Conservation (phyloP, 2,329 filamentous ascomycete genomes). For the Xylaria hypoxylon region DNA sequence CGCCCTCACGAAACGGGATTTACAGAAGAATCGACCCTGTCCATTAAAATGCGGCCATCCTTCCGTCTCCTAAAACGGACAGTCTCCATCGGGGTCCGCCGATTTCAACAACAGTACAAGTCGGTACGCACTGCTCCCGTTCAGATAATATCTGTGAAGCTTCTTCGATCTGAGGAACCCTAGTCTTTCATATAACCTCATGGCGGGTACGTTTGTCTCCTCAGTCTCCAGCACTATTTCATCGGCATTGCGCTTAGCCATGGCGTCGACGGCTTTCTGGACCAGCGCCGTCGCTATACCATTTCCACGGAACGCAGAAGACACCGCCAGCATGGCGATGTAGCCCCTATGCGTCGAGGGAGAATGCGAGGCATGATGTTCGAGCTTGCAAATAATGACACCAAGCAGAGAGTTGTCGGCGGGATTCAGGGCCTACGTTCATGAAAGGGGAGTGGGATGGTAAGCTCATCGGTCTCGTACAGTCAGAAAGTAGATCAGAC, state of each 20-base stretch:
- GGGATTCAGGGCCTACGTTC: slow-evolving; percentile 67
- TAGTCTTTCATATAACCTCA: slow-evolving; percentile 91
- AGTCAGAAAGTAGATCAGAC: slow-evolving; percentile 11
- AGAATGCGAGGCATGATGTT: slow-evolving; percentile 87
- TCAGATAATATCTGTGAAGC: slow-evolving; percentile 93
- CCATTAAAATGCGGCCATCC: background rate
- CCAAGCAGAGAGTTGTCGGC: slow-evolving; percentile 77
- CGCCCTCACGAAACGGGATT: background rate
- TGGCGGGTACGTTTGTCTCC: slow-evolving; percentile 88
- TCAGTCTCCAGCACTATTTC: slow-evolving; percentile 97
- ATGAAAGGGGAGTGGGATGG: slow-evolving; percentile 17
- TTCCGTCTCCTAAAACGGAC: slow-evolving; percentile 28
- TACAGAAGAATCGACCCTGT: background rate
- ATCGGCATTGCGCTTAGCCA: slow-evolving; percentile 85
- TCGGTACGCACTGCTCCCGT: slow-evolving; percentile 93
- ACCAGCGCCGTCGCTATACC: slow-evolving; percentile 92
- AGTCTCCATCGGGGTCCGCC: slow-evolving; percentile 35
- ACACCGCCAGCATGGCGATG: slow-evolving; percentile 98
- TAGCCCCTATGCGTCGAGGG: slow-evolving; percentile 82
- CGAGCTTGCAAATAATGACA: slow-evolving; percentile 94
- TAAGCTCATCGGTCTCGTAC: slow-evolving; percentile 29
- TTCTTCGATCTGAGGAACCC: slow-evolving; percentile 94
- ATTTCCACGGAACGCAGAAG: slow-evolving; percentile 79
- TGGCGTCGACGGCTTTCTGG: slow-evolving; percentile 89
- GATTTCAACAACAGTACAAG: slow-evolving; percentile 82